Evolutionary conservation across 2,329 filamentous ascomycete genomes (phyloP).

Genomic region (Tolypocladium sp.): DNA sequence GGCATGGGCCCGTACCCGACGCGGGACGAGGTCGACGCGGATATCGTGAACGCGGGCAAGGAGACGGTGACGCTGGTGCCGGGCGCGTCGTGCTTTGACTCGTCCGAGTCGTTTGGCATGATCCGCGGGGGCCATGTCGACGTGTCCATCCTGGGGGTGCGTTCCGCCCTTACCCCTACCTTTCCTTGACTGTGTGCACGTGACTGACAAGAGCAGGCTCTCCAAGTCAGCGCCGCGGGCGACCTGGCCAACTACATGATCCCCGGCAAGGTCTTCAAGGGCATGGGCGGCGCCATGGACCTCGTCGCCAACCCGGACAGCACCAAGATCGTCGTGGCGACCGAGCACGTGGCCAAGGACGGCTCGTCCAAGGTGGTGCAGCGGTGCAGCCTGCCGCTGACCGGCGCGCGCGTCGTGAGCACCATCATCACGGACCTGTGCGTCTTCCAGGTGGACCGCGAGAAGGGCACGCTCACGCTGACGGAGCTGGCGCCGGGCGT

Average conservation of each 20-base stretch:
- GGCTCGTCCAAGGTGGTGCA: conserved; percentile 59
- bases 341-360: conserved; percentile 61
- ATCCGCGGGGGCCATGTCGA: conserved; percentile 79
- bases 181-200: background rate
- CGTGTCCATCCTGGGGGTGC: conserved; percentile 67
- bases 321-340: conserved; percentile 65
- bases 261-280: conserved; percentile 78
- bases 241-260: conserved; percentile 89
- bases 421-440: conserved; percentile 68
- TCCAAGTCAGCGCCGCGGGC: conserved; percentile 70
- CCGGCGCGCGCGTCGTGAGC: conserved; percentile 57
- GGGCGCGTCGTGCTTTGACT: conserved; percentile 70
- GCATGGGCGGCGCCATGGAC: conserved; percentile 76
- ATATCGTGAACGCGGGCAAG: conserved; percentile 81
- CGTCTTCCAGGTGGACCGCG: conserved; percentile 60
- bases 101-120: conserved; percentile 77
- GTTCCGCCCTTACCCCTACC: conserved; percentile 5
- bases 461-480: conserved; percentile 52
- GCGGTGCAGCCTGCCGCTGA: conserved; percentile 54
- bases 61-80: conserved; percentile 75
- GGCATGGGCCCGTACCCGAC: conserved; percentile 77
- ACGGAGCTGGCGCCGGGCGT: conserved; percentile 64
- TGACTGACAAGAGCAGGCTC: conserved; percentile 30
- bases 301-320: conserved; percentile 61
- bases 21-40: conserved; percentile 61